Evolutionary conservation across 805 yeast genomes (phyloP).

Genomic region (Hanseniaspora vineae): DNA sequence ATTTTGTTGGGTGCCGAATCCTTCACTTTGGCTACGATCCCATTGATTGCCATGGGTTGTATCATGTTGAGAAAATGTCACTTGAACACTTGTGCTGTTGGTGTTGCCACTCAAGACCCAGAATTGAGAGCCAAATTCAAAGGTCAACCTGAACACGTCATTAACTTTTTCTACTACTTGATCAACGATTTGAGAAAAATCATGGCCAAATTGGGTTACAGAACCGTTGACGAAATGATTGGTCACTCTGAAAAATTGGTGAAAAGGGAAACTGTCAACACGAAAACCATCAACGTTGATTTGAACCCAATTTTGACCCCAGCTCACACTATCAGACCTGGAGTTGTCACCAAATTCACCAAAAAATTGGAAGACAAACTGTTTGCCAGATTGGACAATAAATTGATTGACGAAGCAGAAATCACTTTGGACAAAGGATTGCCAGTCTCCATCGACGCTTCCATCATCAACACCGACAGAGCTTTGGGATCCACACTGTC

Average conservation of each 20-base stretch:
- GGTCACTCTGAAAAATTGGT: slow-evolving; percentile 87
- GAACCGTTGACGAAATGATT: slow-evolving; percentile 95
- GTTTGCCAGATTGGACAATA: slow-evolving; percentile 89
- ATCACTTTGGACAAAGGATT: slow-evolving; percentile 90
- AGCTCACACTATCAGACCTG: slow-evolving; percentile 91
- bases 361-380: slow-evolving; percentile 89
- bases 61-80: slow-evolving; percentile 94
- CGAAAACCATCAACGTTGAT: slow-evolving; percentile 86
- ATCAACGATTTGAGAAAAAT: slow-evolving; percentile 82
- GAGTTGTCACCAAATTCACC: slow-evolving; percentile 86
- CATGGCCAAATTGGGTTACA: slow-evolving; percentile 92
- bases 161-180: slow-evolving; percentile 91
- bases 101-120: slow-evolving; percentile 98
- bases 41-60: slow-evolving; percentile 95
- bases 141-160: slow-evolving; percentile 97
- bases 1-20: slow-evolving; percentile 96
- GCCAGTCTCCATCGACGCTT: slow-evolving; percentile 88
- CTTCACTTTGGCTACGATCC: slow-evolving; percentile 96
- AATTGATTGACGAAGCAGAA: slow-evolving; percentile 92
- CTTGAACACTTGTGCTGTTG: slow-evolving; percentile 90
- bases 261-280: slow-evolving; percentile 77
- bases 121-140: slow-evolving; percentile 79
- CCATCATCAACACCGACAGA: slow-evolving; percentile 91
- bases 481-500: slow-evolving; percentile 91
- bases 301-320: slow-evolving; percentile 91